Conservation (phyloP, 352 stramenopile genomes). For the Globisporangium takayamanum region DNA sequence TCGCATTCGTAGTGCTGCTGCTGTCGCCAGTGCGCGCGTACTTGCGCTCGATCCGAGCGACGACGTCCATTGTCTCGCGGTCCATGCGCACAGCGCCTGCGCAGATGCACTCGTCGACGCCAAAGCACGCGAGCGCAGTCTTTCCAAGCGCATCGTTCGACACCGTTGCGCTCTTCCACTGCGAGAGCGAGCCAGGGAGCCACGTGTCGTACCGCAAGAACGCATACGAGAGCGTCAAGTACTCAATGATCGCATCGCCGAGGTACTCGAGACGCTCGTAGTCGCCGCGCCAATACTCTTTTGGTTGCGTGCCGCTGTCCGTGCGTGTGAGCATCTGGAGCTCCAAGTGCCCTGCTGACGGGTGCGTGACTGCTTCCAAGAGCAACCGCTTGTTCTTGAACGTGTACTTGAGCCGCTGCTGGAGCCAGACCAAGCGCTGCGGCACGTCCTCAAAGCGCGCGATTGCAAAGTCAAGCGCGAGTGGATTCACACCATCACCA, state of each 20-base stretch:
- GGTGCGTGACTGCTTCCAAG: conserved; percentile 73
- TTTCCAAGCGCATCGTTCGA: conserved; percentile 83
- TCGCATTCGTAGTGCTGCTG: neutral
- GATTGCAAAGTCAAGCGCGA: conserved; percentile 49
- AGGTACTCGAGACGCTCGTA: conserved; percentile 89
- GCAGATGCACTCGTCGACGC: conserved; percentile 75
- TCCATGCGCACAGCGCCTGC: conserved; percentile 63
- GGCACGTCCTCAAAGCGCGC: conserved; percentile 53
- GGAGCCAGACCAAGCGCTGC: conserved; percentile 44
- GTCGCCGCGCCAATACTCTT: conserved; percentile 66
- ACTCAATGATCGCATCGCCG: conserved; percentile 86
- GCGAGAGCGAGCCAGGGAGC: conserved; percentile 68
- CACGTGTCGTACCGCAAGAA: conserved; percentile 64
- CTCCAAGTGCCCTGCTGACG: conserved; percentile 59
- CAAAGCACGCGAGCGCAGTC: conserved; percentile 72
- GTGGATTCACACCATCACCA: conserved; percentile 8
- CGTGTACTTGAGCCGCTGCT: conserved; percentile 77
- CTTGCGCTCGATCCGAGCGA: conserved; percentile 41
- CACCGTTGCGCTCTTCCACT: conserved; percentile 84
- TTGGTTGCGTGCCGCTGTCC: conserved; percentile 21
- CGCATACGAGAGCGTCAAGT: conserved; percentile 81
- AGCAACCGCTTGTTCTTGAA: conserved; percentile 75
- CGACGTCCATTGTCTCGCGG: conserved; percentile 44
- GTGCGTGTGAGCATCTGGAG: conserved; percentile 25
- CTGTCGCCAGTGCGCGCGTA: conserved; percentile 18